A percentile compares a stretch with the other conserved stretches of the same genome.
Evolutionary conservation across 2,329 filamentous ascomycete genomes (phyloP).

Genomic region (Xylaria sp.): DNA sequence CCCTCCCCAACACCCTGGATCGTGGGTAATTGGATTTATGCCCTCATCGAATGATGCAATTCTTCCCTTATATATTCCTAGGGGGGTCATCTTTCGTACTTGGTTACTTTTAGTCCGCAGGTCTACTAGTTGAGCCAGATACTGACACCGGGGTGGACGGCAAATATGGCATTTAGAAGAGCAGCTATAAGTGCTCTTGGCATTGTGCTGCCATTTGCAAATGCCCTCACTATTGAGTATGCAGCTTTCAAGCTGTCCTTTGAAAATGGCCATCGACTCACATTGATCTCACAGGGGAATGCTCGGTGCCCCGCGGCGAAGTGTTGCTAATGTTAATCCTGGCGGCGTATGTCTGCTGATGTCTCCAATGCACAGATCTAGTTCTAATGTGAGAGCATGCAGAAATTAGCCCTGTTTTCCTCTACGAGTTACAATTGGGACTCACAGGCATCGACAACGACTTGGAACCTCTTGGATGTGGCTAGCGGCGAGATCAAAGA

Average conservation of each 20-base stretch:
- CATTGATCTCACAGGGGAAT: constrained; percentile 29
- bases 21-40: constrained; percentile 6
- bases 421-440: constrained; percentile 34
- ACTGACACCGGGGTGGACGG: constrained; percentile 7
- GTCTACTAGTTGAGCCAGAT: constrained; percentile 1
- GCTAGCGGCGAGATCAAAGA: constrained; percentile 25
- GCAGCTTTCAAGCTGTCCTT: not conserved
- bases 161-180: constrained; percentile 29
- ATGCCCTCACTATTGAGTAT: constrained; percentile 31
- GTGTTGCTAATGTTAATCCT: constrained; percentile 32
- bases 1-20: constrained; percentile 15
- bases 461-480: constrained; percentile 35
- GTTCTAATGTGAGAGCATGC: constrained; percentile 16
- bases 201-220: constrained; percentile 27
- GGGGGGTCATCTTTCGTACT: not conserved
- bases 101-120: constrained; percentile 8
- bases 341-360: constrained; percentile 27
- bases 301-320: constrained; percentile 35
- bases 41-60: not conserved
- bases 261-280: constrained; percentile 1
- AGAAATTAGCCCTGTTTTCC: constrained; percentile 34
- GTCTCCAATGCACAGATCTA: not conserved
- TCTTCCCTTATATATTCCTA: constrained; percentile 21
- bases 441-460: constrained; percentile 21
- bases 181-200: constrained; percentile 23